Evolutionary conservation across 768 basidiomycete species (phyloP).

Genomic region (Clavulina sp.): DNA sequence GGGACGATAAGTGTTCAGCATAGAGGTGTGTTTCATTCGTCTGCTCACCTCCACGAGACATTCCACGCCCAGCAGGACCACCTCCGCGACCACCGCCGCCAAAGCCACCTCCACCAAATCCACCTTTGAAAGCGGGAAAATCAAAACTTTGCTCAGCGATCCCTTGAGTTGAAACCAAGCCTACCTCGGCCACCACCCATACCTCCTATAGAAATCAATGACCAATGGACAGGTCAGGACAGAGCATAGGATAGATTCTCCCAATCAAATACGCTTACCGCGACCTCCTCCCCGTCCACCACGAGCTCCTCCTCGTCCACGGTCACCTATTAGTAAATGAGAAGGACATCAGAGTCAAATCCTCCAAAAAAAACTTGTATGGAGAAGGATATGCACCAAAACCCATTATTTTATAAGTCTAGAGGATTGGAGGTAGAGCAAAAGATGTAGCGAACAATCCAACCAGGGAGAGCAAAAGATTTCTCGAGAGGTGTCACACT

Average conservation of each 20-base stretch:
- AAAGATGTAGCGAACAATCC: no score
- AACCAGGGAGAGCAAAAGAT: no score
- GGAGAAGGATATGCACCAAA: conserved; percentile 16
- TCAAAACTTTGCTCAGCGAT: not conserved
- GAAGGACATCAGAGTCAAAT: no score
- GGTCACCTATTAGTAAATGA: not conserved
- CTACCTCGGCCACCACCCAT: not conserved
- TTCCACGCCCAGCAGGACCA: conserved; percentile 17
- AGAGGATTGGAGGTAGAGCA: not conserved
- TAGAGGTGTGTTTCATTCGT: not conserved
- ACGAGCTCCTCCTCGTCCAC: conserved; percentile 28
- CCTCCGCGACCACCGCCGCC: conserved; percentile 18
- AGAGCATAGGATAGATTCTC: conserved; percentile 13
- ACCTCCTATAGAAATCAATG: no score
- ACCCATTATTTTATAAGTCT: conserved; percentile 16
- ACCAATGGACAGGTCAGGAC: no score
- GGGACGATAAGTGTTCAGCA: not conserved
- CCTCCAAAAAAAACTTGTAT: conserved; percentile 3
- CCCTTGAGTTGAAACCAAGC: not conserved
- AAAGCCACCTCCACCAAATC: conserved; percentile 8
- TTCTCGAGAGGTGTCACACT: no score
- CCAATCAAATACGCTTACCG: conserved; percentile 63
- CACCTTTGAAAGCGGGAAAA: conserved; percentile 6
- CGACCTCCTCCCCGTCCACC: conserved; percentile 63
- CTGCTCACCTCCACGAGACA: conserved; percentile 20